Conservation (phyloP, 73 alveolate species). For the Chromera velia region DNA sequence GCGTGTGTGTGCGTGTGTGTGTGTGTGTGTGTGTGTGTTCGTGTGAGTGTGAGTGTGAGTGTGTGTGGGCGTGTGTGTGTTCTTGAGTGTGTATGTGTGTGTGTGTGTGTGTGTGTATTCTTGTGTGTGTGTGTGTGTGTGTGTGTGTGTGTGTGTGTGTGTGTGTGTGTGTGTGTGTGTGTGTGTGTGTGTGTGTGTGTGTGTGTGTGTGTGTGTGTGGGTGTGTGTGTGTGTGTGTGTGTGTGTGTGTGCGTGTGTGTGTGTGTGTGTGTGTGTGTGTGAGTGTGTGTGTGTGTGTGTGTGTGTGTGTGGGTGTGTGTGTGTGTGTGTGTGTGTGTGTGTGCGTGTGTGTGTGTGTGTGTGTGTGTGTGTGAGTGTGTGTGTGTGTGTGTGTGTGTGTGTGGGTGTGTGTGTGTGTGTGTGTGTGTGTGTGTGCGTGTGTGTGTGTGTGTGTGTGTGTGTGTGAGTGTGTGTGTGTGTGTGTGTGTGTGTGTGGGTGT, state of each 20-base stretch:
- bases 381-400: not conserved
- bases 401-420: too few relatives aligned
- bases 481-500: slow-evolving; percentile 1
- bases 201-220: too few relatives aligned
- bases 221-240: too few relatives aligned
- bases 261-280: slow-evolving; percentile 4
- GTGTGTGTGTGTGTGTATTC: too few relatives aligned
- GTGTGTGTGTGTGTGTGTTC: too few relatives aligned
- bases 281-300: slow-evolving; percentile 1
- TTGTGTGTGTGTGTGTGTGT: slow-evolving; percentile 19
- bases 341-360: slow-evolving; percentile 18
- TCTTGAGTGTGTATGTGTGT: slow-evolving; percentile 11
- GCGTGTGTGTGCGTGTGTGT: slow-evolving; percentile 8
- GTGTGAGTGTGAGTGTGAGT: too few relatives aligned
- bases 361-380: slow-evolving; percentile 15
- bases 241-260: slow-evolving; percentile 18
- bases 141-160: slow-evolving; percentile 20
- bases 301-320: too few relatives aligned
- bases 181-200: slow-evolving; percentile 16
- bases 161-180: slow-evolving; percentile 20
- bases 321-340: too few relatives aligned
- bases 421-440: slow-evolving; percentile 13
- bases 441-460: slow-evolving; percentile 18
- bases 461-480: slow-evolving; percentile 18
- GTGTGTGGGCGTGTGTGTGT: too few relatives aligned